These are phyloP conservation scores for Coleophoma crateriformis DNA, from an alignment of 2,329 filamentous ascomycete species.

Conservation along the genomic window DNA sequence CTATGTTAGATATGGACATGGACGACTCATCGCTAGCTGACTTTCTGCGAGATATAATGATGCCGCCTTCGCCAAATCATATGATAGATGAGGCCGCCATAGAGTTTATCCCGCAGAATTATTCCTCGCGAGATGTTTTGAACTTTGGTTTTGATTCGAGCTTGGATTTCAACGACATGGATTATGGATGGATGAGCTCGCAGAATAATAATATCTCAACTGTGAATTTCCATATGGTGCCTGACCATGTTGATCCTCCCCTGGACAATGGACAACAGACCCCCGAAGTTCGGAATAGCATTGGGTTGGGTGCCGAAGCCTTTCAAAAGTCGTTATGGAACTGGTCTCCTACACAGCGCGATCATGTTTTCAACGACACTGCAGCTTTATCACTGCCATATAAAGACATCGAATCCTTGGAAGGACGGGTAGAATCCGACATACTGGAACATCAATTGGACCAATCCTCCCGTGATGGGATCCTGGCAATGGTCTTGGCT, in stretches of 20 bases:
- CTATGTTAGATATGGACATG: constrained; percentile 5
- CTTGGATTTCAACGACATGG: constrained; percentile 10
- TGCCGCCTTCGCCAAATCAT: neutral
- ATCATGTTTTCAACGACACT: constrained; percentile 5
- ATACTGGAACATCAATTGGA: constrained; percentile 4
- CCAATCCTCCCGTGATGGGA: constrained; percentile 10
- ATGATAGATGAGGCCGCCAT: neutral
- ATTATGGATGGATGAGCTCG: constrained; percentile 8
- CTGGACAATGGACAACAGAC: neutral
- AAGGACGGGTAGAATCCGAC: neutral
- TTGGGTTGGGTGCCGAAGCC: constrained; percentile 6
- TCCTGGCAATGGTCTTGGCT: constrained; percentile 14
- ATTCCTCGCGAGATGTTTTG: constrained; percentile 9
- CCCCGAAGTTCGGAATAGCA: constrained; percentile 1
- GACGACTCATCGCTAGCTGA: constrained; percentile 7
- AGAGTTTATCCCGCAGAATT: neutral
- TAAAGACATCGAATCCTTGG: constrained; percentile 5
- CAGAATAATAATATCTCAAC: constrained; percentile 1
- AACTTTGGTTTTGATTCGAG: constrained; percentile 10
- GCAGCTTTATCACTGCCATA: constrained; percentile 3
- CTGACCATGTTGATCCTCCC: neutral
- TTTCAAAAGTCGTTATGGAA: constrained; percentile 10
- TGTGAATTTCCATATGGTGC: neutral
- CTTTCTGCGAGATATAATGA: constrained; percentile 12
- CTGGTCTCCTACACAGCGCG: constrained; percentile 6